Evolutionary conservation across 306 rosid genomes (phyloP).

Genomic region (Prunus persica): Prunus_persica_NCBIv2 NC_034009.1:44697001-44697500

Average conservation of each 20-base stretch:
- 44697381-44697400: constrained; percentile 31
- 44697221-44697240: constrained; percentile 1
- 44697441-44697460: constrained; percentile 10
- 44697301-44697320: constrained; percentile 65
- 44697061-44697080: neutral
- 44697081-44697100: neutral
- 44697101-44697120: neutral
- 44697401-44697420: constrained; percentile 66
- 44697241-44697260: constrained; percentile 16
- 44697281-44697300: neutral
- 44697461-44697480: neutral
- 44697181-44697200: neutral
- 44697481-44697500: neutral
- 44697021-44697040: no score
- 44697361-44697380: constrained; percentile 28
- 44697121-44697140: neutral
- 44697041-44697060: no score
- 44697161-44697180: neutral
- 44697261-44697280: constrained; percentile 15
- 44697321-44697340: constrained; percentile 75
- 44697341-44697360: constrained; percentile 78
- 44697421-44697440: constrained; percentile 76
- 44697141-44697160: neutral
- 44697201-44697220: neutral
- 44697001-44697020: neutral